Evolutionary conservation across 2,329 filamentous ascomycete genomes (phyloP).

Genomic region (Chrysoporthe austroafricana): DNA sequence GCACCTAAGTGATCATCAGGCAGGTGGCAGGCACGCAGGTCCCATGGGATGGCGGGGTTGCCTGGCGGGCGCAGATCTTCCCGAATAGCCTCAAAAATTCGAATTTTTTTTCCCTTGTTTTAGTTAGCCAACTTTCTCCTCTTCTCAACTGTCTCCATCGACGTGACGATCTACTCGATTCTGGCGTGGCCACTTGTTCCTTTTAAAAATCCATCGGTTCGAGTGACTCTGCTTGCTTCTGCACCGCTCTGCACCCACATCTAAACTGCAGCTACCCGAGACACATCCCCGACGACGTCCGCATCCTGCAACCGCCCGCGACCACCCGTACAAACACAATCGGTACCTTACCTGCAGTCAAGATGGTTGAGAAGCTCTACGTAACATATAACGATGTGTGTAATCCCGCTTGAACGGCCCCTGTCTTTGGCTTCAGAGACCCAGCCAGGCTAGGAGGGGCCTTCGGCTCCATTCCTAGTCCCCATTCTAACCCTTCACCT

Average conservation of each 20-base stretch:
- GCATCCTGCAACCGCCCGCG: constrained; percentile 25
- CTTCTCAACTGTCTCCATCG: not conserved
- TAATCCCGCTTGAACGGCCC: constrained; percentile 24
- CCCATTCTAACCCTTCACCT: not conserved
- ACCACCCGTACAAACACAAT: constrained; percentile 7
- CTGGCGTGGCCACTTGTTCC: too few relatives aligned
- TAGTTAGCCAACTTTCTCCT: not conserved
- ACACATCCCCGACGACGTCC: constrained; percentile 8
- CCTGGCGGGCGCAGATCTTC: constrained; percentile 4
- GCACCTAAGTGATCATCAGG: constrained; percentile 4
- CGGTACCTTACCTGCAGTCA: constrained; percentile 38
- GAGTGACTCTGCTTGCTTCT: not conserved
- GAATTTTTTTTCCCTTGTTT: not conserved
- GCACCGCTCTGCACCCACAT: constrained; percentile 2
- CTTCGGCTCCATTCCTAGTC: not conserved
- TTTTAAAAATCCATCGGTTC: too few relatives aligned
- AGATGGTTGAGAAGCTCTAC: constrained; percentile 84
- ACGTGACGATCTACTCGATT: not conserved
- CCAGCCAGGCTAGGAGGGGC: not conserved
- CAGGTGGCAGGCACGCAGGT: not conserved
- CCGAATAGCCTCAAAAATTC: constrained; percentile 13
- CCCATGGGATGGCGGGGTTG: constrained; percentile 3
- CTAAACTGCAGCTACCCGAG: constrained; percentile 22
- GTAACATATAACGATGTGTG: constrained; percentile 90
- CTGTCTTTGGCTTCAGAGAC: not conserved